These are phyloP conservation scores for Aspergillus tubingensis DNA, from an alignment of 2,329 filamentous ascomycete genomes.

Conservation along the genomic window DNA sequence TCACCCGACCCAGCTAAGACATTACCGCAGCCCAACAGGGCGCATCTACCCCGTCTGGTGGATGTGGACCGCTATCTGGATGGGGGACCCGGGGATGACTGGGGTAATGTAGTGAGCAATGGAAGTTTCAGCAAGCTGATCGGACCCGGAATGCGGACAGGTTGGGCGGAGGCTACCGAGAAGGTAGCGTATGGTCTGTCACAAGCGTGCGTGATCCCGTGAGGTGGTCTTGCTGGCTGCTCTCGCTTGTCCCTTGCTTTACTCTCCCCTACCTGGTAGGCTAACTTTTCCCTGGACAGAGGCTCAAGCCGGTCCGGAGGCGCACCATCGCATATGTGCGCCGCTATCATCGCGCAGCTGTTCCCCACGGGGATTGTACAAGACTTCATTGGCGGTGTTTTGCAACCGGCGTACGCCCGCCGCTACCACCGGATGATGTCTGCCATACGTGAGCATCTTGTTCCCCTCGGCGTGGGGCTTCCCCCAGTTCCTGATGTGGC, in stretches of 20 bases:
- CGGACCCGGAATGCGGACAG: conserved; percentile 77
- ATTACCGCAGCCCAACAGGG: conserved; percentile 35
- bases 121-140: conserved; percentile 88
- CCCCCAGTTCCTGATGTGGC: conserved; percentile 49
- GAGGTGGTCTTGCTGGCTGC: neutral
- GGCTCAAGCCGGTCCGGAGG: conserved; percentile 62
- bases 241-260: conserved; percentile 14
- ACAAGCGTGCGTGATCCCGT: conserved; percentile 53
- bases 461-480: conserved; percentile 60
- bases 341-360: conserved; percentile 59
- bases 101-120: conserved; percentile 82
- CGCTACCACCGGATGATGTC: conserved; percentile 58
- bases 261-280: neutral
- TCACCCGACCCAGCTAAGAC: conserved; percentile 41
- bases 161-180: conserved; percentile 78
- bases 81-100: conserved; percentile 61
- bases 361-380: conserved; percentile 56
- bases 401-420: conserved; percentile 59
- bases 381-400: conserved; percentile 52
- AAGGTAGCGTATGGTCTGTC: conserved; percentile 62
- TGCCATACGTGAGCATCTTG: conserved; percentile 61
- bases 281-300: conserved; percentile 35
- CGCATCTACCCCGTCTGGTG: conserved; percentile 68
- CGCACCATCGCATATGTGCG: conserved; percentile 60
- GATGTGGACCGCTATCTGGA: conserved; percentile 74